Conservation (phyloP, 2,329 filamentous ascomycete genomes). For the Alternaria sp. region DNA sequence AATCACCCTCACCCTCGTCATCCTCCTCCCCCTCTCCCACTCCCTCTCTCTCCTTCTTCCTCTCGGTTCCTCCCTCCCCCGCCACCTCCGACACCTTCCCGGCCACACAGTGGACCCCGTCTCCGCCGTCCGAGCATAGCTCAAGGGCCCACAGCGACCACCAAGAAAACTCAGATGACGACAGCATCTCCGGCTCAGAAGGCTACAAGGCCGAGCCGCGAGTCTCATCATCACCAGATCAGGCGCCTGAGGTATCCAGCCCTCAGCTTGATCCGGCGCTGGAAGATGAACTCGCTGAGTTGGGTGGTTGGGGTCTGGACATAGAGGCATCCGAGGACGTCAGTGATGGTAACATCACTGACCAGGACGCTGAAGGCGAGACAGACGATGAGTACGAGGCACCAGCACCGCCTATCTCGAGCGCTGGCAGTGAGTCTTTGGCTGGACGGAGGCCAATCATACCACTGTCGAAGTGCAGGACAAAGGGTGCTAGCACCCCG, state of each 20-base stretch:
- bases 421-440: not conserved
- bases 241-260: constrained; percentile 1
- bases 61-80: not conserved
- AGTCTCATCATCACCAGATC: not conserved
- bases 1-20: not conserved
- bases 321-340: not conserved
- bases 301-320: not conserved
- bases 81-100: not conserved
- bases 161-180: not conserved
- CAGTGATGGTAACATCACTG: not conserved
- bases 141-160: not conserved
- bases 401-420: not conserved
- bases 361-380: not conserved
- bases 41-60: not conserved
- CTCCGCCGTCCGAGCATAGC: not conserved
- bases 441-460: not conserved
- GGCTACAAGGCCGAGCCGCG: not conserved
- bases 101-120: not conserved
- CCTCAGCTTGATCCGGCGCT: not conserved
- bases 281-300: not conserved
- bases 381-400: not conserved
- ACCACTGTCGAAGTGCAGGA: not conserved
- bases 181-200: not conserved
- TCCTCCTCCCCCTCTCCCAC: not conserved
- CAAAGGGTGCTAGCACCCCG: not conserved